phyloP scores from a whole-genome alignment of 768 basidiomycete genomes.

The Mycena maculata region DNA sequence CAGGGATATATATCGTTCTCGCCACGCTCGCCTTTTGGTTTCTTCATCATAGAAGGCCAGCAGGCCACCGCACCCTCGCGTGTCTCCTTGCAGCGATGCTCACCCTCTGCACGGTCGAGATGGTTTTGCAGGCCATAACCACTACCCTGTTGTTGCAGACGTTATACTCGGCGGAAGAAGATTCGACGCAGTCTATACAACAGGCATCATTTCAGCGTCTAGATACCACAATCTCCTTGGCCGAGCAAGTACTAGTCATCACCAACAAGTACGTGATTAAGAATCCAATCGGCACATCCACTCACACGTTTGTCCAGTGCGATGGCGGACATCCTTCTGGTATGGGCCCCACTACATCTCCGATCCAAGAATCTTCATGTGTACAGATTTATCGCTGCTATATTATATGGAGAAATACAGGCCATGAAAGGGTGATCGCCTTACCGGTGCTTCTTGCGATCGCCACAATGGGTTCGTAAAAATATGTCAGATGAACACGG shows the following conservation, averaged over 20 bases:
- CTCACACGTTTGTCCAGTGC: not conserved
- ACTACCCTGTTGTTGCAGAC: not conserved
- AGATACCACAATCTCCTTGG: not conserved
- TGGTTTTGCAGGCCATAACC: not conserved
- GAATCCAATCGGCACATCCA: not conserved
- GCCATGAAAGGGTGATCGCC: not conserved
- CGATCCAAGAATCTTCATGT: not conserved
- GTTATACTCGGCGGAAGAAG: not conserved
- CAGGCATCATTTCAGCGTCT: not conserved
- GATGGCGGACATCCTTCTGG: not conserved
- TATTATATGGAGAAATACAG: not conserved
- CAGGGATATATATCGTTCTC: not conserved
- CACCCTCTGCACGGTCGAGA: not conserved
- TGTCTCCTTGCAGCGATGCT: not conserved
- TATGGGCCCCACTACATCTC: not conserved
- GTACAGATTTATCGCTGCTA: conserved; percentile 8
- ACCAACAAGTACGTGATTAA: not conserved
- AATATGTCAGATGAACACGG: not conserved
- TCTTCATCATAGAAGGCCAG: not conserved
- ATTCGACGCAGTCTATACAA: not conserved
- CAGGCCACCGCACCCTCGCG: not conserved
- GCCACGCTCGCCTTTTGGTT: not conserved
- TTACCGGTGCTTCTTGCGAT: not conserved
- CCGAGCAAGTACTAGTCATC: not conserved
- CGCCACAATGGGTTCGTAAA: not conserved